These are phyloP conservation scores for Gossypium aridum DNA, from an alignment of 441 rosid species.

Conservation along the genomic window DNA sequence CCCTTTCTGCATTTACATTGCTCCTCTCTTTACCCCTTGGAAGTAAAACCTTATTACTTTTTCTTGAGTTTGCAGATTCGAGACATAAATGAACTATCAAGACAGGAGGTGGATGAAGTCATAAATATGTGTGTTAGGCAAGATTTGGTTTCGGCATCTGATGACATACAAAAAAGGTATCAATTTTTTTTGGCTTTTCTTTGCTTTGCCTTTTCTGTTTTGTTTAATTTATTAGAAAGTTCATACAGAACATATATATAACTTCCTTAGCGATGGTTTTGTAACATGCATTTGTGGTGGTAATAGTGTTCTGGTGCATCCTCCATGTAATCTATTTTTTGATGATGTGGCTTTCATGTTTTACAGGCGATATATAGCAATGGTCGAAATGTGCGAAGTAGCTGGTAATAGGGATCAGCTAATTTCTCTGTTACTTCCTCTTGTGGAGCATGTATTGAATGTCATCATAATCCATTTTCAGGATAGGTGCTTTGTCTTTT, in stretches of 20 bases:
- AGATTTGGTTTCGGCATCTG: conserved; percentile 58
- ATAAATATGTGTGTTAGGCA: conserved; percentile 61
- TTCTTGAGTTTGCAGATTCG: conserved; percentile 50
- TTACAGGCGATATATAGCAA: conserved; percentile 82
- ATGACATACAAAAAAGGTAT: conserved; percentile 81
- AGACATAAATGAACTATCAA: conserved; percentile 87
- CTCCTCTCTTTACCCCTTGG: not conserved
- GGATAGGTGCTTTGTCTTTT: conserved; percentile 42
- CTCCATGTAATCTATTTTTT: not conserved
- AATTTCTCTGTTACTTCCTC: conserved; percentile 62
- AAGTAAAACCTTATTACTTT: not conserved
- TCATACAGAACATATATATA: not conserved
- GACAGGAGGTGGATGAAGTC: conserved; percentile 93
- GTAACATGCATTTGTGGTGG: not conserved
- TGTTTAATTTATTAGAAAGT: not conserved
- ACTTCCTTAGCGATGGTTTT: not conserved
- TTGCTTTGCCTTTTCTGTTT: not conserved
- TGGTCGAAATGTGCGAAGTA: conserved; percentile 92
- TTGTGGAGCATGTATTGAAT: conserved; percentile 73
- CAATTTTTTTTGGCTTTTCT: not conserved
- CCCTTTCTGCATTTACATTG: not conserved
- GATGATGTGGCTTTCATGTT: not conserved
- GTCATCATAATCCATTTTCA: conserved; percentile 71
- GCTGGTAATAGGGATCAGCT: conserved; percentile 74
- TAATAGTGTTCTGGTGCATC: not conserved